phyloP scores from a whole-genome alignment of 352 stramenopile species.

The Pythium grandisporangium region DNA sequence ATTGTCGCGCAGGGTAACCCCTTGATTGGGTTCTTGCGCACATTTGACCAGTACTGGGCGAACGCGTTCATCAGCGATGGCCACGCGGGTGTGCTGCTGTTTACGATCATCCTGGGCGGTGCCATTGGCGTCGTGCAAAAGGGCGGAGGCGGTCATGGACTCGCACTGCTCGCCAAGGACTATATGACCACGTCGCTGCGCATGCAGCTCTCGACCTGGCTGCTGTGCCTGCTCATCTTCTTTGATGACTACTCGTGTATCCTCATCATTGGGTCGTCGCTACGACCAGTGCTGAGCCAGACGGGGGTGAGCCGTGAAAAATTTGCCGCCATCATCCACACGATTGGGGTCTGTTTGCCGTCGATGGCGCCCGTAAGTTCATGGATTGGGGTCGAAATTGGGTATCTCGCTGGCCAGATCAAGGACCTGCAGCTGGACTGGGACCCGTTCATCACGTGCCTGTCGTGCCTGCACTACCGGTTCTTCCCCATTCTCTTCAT shows the following conservation, averaged over 20 bases:
- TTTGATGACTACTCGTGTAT: conserved; percentile 92
- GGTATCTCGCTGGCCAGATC: conserved; percentile 75
- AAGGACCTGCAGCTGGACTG: conserved; percentile 71
- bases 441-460: conserved; percentile 82
- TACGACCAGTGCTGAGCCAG: conserved; percentile 72
- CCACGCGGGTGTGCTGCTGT: conserved; percentile 81
- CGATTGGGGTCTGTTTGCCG: conserved; percentile 76
- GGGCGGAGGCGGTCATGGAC: conserved; percentile 73
- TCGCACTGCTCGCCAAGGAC: conserved; percentile 70
- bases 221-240: conserved; percentile 84
- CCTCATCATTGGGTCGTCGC: conserved; percentile 84
- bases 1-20: conserved; percentile 75
- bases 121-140: conserved; percentile 87
- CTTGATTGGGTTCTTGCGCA: conserved; percentile 67
- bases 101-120: conserved; percentile 84
- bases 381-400: conserved; percentile 88
- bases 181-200: conserved; percentile 77
- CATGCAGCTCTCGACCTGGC: conserved; percentile 79
- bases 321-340: conserved; percentile 86
- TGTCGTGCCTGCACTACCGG: conserved; percentile 77
- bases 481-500: conserved; percentile 88
- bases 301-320: conserved; percentile 83
- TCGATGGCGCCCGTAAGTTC: conserved; percentile 86
- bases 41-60: conserved; percentile 86
- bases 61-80: conserved; percentile 73